Percentiles rank a stretch among this genome's conserved stretches.
Evolutionary conservation across 2,329 filamentous ascomycete genomes (phyloP).

Genomic region (Epicoccum nigrum): DNA sequence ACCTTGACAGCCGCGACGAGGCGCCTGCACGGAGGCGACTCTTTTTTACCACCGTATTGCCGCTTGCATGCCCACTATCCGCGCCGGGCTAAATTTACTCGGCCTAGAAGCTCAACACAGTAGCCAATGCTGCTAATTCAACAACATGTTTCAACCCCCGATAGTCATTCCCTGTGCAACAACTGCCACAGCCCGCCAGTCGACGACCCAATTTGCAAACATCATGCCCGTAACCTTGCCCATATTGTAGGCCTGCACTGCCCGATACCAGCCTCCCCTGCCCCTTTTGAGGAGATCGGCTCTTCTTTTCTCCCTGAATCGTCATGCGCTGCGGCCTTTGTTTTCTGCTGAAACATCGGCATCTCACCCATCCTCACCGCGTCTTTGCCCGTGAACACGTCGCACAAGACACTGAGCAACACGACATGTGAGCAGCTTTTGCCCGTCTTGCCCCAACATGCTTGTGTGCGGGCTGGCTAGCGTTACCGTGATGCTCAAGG

Average conservation of each 20-base stretch:
- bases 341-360: constrained; percentile 16
- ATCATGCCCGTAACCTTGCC: constrained; percentile 2
- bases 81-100: constrained; percentile 37
- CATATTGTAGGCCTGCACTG: constrained; percentile 11
- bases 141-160: constrained; percentile 29
- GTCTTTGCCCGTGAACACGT: constrained; percentile 3
- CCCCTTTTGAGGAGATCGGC: constrained; percentile 8
- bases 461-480: constrained; percentile 3
- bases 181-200: constrained; percentile 6
- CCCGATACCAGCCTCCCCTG: constrained; percentile 10
- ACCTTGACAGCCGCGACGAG: constrained; percentile 15
- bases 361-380: constrained; percentile 3
- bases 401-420: constrained; percentile 1
- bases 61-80: constrained; percentile 29
- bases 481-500: constrained; percentile 8
- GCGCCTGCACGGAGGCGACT: constrained; percentile 32
- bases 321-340: constrained; percentile 11
- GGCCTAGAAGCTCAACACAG: constrained; percentile 16
- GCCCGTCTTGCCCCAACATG: neutral
- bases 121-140: constrained; percentile 14
- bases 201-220: constrained; percentile 1
- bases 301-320: constrained; percentile 14
- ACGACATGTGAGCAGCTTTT: neutral
- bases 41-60: constrained; percentile 11
- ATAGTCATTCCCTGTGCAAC: constrained; percentile 12